Percentiles rank a stretch among this genome's conserved stretches.
Conservation (phyloP, 176 grass and related monocot genomes). For the Musa itinerans region DNA sequence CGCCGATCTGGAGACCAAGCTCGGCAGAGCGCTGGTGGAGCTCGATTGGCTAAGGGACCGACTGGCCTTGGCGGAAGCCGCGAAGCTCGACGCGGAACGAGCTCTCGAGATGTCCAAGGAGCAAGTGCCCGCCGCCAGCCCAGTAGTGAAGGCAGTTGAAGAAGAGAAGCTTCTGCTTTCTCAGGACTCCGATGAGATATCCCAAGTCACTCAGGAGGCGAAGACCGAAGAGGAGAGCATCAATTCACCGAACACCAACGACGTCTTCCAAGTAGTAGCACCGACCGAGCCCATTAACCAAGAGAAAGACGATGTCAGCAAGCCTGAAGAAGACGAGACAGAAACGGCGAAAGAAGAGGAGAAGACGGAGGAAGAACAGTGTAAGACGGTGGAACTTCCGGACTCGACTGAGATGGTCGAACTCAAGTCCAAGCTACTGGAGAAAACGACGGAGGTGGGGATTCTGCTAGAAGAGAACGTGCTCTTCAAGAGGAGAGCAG, state of each 20-base stretch:
- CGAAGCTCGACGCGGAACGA: slow-evolving; percentile 55
- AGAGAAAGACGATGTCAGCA: neutral
- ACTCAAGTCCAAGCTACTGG: slow-evolving; percentile 40
- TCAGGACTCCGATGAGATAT: slow-evolving; percentile 5
- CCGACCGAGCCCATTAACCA: slow-evolving; percentile 1
- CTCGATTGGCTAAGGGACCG: slow-evolving; percentile 43
- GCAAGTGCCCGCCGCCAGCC: slow-evolving; percentile 5
- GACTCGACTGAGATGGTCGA: slow-evolving; percentile 12
- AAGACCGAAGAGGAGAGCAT: slow-evolving; percentile 10
- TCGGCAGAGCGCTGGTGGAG: slow-evolving; percentile 48
- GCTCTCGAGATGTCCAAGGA: slow-evolving; percentile 50
- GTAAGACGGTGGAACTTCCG: neutral
- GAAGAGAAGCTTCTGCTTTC: slow-evolving; percentile 13
- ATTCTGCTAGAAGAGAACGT: slow-evolving; percentile 23
- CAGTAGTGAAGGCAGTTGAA: neutral
- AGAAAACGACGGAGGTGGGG: slow-evolving; percentile 38
- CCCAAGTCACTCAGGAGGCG: neutral
- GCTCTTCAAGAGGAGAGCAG: slow-evolving; percentile 39
- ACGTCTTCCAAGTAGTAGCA: slow-evolving; percentile 57
- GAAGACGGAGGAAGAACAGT: neutral
- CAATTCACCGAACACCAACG: slow-evolving; percentile 27
- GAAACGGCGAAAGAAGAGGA: slow-evolving; percentile 7
- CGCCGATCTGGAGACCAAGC: slow-evolving; percentile 53
- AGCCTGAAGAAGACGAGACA: neutral
- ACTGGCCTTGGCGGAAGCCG: slow-evolving; percentile 40